These are phyloP conservation scores for Allodekkera sacchari DNA, from an alignment of 805 yeast genomes.

Conservation along the genomic window DNA sequence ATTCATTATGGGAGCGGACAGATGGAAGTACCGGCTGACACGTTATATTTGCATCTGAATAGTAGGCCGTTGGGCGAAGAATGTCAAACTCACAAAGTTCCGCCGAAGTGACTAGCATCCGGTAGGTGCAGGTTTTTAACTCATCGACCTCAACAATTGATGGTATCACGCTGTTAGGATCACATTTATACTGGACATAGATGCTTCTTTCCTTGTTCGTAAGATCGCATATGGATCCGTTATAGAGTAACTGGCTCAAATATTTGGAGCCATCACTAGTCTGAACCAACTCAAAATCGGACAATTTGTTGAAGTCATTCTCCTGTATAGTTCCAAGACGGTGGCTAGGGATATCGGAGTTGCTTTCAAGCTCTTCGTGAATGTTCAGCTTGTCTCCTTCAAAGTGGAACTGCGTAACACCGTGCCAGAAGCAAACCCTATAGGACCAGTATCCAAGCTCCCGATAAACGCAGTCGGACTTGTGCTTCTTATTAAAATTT, in stretches of 20 bases:
- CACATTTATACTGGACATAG: constrained; percentile 22
- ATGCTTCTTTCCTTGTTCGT: constrained; percentile 23
- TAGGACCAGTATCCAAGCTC: constrained; percentile 14
- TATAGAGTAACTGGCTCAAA: constrained; percentile 19
- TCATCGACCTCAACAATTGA: constrained; percentile 18
- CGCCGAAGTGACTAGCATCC: constrained; percentile 9
- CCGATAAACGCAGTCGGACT: constrained; percentile 2
- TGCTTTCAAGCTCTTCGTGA: constrained; percentile 2
- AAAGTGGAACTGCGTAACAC: constrained; percentile 10
- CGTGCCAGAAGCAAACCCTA: constrained; percentile 6
- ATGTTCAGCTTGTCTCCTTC: constrained; percentile 2
- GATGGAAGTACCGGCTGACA: constrained; percentile 16
- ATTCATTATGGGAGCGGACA: background rate
- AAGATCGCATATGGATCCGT: constrained; percentile 27
- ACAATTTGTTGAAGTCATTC: constrained; percentile 9
- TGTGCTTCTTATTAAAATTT: constrained; percentile 6
- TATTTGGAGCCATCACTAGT: constrained; percentile 18
- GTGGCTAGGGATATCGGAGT: constrained; percentile 8
- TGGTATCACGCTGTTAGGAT: constrained; percentile 9
- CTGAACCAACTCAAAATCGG: constrained; percentile 19
- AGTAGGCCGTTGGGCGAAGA: constrained; percentile 10
- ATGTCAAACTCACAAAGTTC: constrained; percentile 17
- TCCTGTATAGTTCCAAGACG: constrained; percentile 11
- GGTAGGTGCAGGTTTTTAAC: constrained; percentile 25
- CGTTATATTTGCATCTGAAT: constrained; percentile 9